Evolutionary conservation across 1,284 basidiomycete species (phyloP).

Genomic region (Moniliophthora roreri): DNA sequence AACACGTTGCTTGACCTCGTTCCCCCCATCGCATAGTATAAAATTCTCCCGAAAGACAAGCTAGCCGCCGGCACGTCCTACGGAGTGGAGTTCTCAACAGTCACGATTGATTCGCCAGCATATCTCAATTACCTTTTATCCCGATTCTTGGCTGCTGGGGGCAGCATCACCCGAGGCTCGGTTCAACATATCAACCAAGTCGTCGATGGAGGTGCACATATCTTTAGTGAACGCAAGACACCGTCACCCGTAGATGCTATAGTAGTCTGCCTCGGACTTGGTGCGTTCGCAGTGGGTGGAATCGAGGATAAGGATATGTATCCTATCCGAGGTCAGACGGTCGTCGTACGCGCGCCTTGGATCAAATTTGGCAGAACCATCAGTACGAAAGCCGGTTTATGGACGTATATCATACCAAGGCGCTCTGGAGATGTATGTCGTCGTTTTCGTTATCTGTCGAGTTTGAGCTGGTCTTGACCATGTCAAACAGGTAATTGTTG

Average conservation of each 20-base stretch:
- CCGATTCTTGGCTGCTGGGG: conserved; percentile 62
- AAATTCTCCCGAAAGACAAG: neutral
- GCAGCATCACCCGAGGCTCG: conserved; percentile 51
- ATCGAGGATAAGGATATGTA: conserved; percentile 75
- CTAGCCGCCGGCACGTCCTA: neutral
- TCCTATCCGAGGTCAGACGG: conserved; percentile 87
- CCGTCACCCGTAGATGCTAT: conserved; percentile 46
- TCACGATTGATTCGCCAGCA: conserved; percentile 57
- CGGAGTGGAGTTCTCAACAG: conserved; percentile 10
- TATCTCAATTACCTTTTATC: conserved; percentile 70
- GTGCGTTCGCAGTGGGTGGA: conserved; percentile 74
- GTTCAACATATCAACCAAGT: conserved; percentile 69
- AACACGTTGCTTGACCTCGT: neutral
- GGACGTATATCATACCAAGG: conserved; percentile 73
- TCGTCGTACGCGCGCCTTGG: conserved; percentile 76
- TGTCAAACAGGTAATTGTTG: conserved; percentile 8
- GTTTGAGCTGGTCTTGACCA: neutral
- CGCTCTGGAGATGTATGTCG: conserved; percentile 59
- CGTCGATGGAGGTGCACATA: conserved; percentile 54
- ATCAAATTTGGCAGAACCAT: conserved; percentile 47
- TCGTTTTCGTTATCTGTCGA: conserved; percentile 6
- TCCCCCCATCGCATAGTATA: conserved; percentile 4
- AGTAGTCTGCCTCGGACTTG: conserved; percentile 65
- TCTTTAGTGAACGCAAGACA: conserved; percentile 33
- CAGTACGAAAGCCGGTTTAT: conserved; percentile 43